A percentile compares a stretch with the other conserved stretches of the same genome.
Conservation (phyloP, 2,329 filamentous ascomycete genomes). For the Beauveria caledonica region DNA sequence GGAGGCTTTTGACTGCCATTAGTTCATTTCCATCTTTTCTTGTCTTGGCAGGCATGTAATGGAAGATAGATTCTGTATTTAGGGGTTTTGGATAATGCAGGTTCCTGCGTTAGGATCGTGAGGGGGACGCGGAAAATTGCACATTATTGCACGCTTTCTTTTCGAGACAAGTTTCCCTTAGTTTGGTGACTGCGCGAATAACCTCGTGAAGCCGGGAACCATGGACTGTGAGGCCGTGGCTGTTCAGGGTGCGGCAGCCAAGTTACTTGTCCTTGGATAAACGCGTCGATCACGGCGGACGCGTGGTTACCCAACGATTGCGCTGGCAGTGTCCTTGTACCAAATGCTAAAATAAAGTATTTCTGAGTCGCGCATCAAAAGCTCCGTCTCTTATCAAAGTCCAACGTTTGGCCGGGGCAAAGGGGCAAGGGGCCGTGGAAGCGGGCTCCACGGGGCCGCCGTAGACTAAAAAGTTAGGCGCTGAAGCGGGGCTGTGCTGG, state of each 20-base stretch:
- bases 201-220: not conserved
- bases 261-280: too few species aligned
- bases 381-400: not conserved
- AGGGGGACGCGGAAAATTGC: not conserved
- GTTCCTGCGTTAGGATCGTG: not conserved
- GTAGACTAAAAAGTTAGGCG: not conserved
- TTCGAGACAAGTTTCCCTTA: not conserved
- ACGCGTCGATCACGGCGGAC: too few species aligned
- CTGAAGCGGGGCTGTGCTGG: not conserved
- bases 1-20: slow-evolving; percentile 8
- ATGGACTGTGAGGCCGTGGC: too few species aligned
- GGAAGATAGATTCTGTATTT: slow-evolving; percentile 9
- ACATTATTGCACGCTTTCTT: not conserved
- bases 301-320: too few species aligned
- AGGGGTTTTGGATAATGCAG: slow-evolving; percentile 5
- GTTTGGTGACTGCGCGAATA: not conserved
- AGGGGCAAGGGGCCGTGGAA: not conserved
- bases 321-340: too few species aligned
- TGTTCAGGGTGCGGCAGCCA: too few species aligned
- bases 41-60: slow-evolving; percentile 7
- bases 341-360: too few species aligned
- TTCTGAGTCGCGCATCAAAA: not conserved
- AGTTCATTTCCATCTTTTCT: not conserved
- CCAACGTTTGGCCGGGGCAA: not conserved
- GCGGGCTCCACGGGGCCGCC: not conserved